phyloP scores from a whole-genome alignment of 768 basidiomycete genomes.

The Lactifluus piperatus region DNA sequence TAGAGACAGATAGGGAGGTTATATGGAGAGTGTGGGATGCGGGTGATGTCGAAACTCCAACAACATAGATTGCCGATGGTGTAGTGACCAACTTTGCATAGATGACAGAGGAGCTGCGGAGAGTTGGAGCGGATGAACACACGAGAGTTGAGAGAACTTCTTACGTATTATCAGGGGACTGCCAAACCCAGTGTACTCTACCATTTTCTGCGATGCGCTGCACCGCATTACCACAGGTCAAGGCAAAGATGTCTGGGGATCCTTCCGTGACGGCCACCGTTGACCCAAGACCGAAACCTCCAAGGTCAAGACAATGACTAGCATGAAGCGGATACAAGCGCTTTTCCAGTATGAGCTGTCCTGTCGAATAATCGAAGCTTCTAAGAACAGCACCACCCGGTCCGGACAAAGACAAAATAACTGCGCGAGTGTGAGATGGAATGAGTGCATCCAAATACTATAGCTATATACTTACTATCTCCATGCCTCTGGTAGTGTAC shows the following conservation, averaged over 20 bases:
- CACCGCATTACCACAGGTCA: conserved; percentile 56
- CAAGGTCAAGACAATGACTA: conserved; percentile 43
- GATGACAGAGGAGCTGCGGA: conserved; percentile 49
- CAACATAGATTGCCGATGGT: conserved; percentile 43
- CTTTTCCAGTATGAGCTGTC: conserved; percentile 58
- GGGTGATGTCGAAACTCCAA: conserved; percentile 38
- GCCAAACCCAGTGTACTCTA: conserved; percentile 60
- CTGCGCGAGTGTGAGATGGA: conserved; percentile 30
- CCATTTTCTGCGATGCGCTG: conserved; percentile 46
- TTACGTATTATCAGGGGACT: conserved; percentile 58
- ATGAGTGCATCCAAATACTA: background rate
- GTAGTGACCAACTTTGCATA: conserved; percentile 55
- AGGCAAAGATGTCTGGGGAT: conserved; percentile 36
- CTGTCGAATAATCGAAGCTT: conserved; percentile 53
- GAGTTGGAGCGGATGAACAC: conserved; percentile 2
- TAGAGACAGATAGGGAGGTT: conserved; percentile 46
- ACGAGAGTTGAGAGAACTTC: conserved; percentile 21
- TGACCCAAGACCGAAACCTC: conserved; percentile 50
- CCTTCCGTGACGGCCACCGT: conserved; percentile 37
- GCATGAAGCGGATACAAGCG: conserved; percentile 41
- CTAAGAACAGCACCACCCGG: conserved; percentile 61
- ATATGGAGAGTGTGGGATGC: conserved; percentile 58
- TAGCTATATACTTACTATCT: conserved; percentile 48
- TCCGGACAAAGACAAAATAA: conserved; percentile 66
- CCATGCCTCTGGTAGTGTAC: conserved; percentile 50